phyloP scores from a whole-genome alignment of 805 yeast species.

The Metschnikowia gelsemii region DNA sequence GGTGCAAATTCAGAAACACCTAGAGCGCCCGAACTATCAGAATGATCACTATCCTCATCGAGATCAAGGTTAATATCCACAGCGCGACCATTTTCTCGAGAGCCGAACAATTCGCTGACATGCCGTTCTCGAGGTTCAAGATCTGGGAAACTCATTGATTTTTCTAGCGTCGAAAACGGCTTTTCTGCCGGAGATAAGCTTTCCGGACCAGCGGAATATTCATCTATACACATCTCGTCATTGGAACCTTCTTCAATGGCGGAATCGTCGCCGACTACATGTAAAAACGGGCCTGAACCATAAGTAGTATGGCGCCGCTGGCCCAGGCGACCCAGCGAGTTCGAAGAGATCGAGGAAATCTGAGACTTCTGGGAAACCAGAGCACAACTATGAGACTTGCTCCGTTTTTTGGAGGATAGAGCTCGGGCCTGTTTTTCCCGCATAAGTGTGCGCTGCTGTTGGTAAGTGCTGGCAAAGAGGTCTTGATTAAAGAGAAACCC shows the following conservation, averaged over 20 bases:
- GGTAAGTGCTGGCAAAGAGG: slow-evolving; percentile 68
- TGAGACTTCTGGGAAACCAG: no score
- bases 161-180: slow-evolving; percentile 3
- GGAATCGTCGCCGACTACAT: slow-evolving; percentile 6
- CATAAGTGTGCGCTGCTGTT: slow-evolving; percentile 47
- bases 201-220: background rate
- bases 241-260: slow-evolving; percentile 16
- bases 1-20: slow-evolving; percentile 1
- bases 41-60: slow-evolving; percentile 4
- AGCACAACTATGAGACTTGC: slow-evolving; percentile 17
- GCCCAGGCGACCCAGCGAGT: slow-evolving; percentile 3
- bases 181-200: background rate
- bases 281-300: slow-evolving; percentile 25
- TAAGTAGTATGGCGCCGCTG: slow-evolving; percentile 34
- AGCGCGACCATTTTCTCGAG: background rate
- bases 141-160: slow-evolving; percentile 8
- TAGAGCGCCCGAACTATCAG: slow-evolving; percentile 3
- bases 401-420: slow-evolving; percentile 10
- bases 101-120: no score
- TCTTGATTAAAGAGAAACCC: slow-evolving; percentile 80
- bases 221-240: slow-evolving; percentile 14
- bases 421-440: slow-evolving; percentile 32
- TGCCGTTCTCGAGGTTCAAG: background rate
- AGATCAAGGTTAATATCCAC: background rate
- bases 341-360: no score